phyloP scores from a whole-genome alignment of 176 grass and related monocot genomes.

The Eleusine coracana region DNA sequence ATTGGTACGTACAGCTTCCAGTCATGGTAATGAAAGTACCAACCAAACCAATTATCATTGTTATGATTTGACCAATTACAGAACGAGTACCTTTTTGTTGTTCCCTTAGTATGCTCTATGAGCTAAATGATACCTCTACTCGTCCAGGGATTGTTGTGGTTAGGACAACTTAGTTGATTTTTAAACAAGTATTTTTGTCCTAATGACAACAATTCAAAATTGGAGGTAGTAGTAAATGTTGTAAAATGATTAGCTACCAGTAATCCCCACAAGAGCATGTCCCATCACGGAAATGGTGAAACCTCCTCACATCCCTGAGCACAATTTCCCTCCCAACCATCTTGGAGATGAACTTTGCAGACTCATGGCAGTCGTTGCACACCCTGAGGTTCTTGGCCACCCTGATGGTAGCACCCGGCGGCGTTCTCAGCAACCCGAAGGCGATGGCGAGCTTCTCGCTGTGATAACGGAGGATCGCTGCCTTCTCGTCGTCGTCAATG shows the following conservation, averaged over 20 bases:
- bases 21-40: neutral
- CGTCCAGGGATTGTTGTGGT: too few relatives aligned
- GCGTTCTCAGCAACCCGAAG: slow-evolving; percentile 65
- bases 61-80: neutral
- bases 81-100: neutral
- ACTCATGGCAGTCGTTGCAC: slow-evolving; percentile 95
- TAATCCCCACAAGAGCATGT: slow-evolving; percentile 83
- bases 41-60: neutral
- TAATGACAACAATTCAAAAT: too few relatives aligned
- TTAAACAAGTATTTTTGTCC: too few relatives aligned
- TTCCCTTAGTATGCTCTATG: neutral
- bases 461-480: slow-evolving; percentile 63
- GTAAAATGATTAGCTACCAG: slow-evolving; percentile 47
- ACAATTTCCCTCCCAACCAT: slow-evolving; percentile 74
- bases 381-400: slow-evolving; percentile 95
- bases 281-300: slow-evolving; percentile 84
- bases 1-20: neutral
- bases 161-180: too few relatives aligned
- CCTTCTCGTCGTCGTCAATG: slow-evolving; percentile 69
- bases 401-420: slow-evolving; percentile 62
- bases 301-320: slow-evolving; percentile 78
- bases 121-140: neutral
- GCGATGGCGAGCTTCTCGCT: slow-evolving; percentile 96
- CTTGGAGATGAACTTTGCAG: slow-evolving; percentile 79
- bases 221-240: neutral